phyloP scores from a whole-genome alignment of 2,329 filamentous ascomycete genomes.

The Hirsutella rhossiliensis region DNA sequence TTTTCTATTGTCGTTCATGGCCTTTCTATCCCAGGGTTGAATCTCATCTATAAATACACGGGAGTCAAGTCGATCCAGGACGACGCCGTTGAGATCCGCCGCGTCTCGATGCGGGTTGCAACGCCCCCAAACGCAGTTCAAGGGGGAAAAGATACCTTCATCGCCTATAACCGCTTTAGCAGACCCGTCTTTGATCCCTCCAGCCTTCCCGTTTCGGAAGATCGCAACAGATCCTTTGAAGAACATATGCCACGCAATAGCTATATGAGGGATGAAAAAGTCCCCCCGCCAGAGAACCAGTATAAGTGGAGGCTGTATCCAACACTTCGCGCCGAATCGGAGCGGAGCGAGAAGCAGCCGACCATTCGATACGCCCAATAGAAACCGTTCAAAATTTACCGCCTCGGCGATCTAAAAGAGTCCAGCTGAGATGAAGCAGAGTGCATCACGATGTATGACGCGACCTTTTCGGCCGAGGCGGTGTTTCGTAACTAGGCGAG shows the following conservation, averaged over 20 bases:
- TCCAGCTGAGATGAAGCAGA: too few relatives aligned
- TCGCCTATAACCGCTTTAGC: slow-evolving; percentile 37
- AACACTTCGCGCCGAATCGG: too few relatives aligned
- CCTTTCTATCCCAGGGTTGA: slow-evolving; percentile 32
- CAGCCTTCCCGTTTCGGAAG: neutral
- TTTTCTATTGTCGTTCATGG: slow-evolving; percentile 16
- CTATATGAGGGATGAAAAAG: too few relatives aligned
- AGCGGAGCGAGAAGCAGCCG: too few relatives aligned
- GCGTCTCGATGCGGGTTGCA: slow-evolving; percentile 19
- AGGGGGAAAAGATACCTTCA: slow-evolving; percentile 23
- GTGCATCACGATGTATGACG: too few relatives aligned
- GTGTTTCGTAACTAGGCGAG: too few relatives aligned
- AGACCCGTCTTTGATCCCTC: slow-evolving; percentile 16
- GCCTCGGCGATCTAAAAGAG: too few relatives aligned
- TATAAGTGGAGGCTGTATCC: too few relatives aligned
- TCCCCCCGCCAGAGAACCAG: too few relatives aligned
- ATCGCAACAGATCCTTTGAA: neutral
- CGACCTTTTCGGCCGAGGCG: too few relatives aligned
- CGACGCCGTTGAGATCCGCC: slow-evolving; percentile 25
- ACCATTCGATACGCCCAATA: too few relatives aligned
- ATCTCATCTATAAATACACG: slow-evolving; percentile 23
- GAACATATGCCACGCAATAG: neutral
- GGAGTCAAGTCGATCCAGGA: slow-evolving; percentile 30
- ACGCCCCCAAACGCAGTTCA: slow-evolving; percentile 26
- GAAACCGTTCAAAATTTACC: too few relatives aligned